A percentile compares a stretch with the other conserved stretches of the same genome.
Evolutionary conservation across 345 rosid genomes (phyloP).

Genomic region (Combretum micranthum): DNA sequence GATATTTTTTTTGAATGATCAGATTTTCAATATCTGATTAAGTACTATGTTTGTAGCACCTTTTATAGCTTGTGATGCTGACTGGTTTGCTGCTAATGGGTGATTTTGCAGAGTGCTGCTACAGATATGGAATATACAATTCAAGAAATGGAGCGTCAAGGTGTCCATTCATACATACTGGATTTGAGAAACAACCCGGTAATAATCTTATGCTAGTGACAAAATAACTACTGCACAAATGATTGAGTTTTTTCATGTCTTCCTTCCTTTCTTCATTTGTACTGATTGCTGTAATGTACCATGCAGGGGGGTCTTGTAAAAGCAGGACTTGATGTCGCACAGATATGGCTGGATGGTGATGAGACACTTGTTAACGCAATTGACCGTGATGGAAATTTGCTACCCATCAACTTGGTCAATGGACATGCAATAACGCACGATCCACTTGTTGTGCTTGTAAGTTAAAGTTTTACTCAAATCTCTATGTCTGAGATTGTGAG

Average conservation of each 20-base stretch:
- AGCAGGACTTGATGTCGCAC: constrained; percentile 90
- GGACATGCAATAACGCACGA: constrained; percentile 86
- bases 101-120: constrained; percentile 63
- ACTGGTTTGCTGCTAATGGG: constrained; percentile 1
- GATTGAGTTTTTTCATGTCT: not conserved
- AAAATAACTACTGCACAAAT: not conserved
- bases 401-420: constrained; percentile 62
- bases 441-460: constrained; percentile 87
- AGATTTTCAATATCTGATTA: not conserved
- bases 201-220: constrained; percentile 7
- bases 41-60: not conserved
- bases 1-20: too few relatives aligned
- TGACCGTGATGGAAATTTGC: constrained; percentile 69
- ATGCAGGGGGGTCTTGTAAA: constrained; percentile 81
- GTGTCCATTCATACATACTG: constrained; percentile 72
- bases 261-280: constrained; percentile 7
- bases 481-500: too few relatives aligned
- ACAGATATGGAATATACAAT: constrained; percentile 61
- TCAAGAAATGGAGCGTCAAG: constrained; percentile 65
- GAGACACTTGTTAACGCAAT: constrained; percentile 84
- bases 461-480: constrained; percentile 7
- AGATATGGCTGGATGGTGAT: constrained; percentile 84
- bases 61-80: not conserved
- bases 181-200: constrained; percentile 89
- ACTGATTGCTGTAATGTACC: constrained; percentile 3